Percentiles rank a stretch among this genome's conserved stretches.
Evolutionary conservation across 1,284 basidiomycete genomes (phyloP).

Genomic region (Ganoderma leucocontextum): DNA sequence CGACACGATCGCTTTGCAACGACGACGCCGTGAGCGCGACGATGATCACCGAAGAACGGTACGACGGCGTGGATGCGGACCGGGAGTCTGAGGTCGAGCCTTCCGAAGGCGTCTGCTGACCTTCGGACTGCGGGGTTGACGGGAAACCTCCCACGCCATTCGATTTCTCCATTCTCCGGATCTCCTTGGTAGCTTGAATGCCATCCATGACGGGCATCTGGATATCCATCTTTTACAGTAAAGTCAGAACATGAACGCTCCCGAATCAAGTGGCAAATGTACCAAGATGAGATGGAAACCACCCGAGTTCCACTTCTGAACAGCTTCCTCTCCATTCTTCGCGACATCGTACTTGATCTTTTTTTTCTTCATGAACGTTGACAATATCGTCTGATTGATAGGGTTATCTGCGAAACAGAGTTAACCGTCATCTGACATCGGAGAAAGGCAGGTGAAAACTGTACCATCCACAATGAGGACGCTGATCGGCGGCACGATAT

Average conservation of each 20-base stretch:
- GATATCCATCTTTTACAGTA: slow-evolving; percentile 89
- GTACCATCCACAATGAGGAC: slow-evolving; percentile 95
- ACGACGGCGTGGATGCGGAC: slow-evolving; percentile 56
- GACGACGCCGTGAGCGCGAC: slow-evolving; percentile 97
- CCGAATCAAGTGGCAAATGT: slow-evolving; percentile 41
- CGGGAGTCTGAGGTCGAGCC: slow-evolving; percentile 46
- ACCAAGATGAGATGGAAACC: slow-evolving; percentile 97
- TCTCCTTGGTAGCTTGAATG: slow-evolving; percentile 96
- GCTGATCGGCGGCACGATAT: slow-evolving; percentile 92
- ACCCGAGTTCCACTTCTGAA: slow-evolving; percentile 95
- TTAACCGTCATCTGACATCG: slow-evolving; percentile 8
- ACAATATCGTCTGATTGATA: slow-evolving; percentile 97
- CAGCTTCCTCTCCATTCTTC: slow-evolving; percentile 94
- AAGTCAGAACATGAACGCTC: slow-evolving; percentile 13
- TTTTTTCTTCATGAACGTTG: slow-evolving; percentile 96
- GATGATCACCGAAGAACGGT: slow-evolving; percentile 96
- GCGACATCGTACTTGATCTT: slow-evolving; percentile 96
- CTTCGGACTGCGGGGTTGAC: slow-evolving; percentile 68
- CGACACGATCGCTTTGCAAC: slow-evolving; percentile 91
- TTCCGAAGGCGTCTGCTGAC: slow-evolving; percentile 61
- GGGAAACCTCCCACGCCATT: slow-evolving; percentile 79
- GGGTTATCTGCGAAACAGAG: slow-evolving; percentile 81
- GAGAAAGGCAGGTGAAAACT: slow-evolving; percentile 35
- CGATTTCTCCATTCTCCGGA: slow-evolving; percentile 83
- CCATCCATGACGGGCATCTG: slow-evolving; percentile 99